Base-by-base conservation (phyloP, 352 stramenopile genomes). In the Pythium graminicola region DNA sequence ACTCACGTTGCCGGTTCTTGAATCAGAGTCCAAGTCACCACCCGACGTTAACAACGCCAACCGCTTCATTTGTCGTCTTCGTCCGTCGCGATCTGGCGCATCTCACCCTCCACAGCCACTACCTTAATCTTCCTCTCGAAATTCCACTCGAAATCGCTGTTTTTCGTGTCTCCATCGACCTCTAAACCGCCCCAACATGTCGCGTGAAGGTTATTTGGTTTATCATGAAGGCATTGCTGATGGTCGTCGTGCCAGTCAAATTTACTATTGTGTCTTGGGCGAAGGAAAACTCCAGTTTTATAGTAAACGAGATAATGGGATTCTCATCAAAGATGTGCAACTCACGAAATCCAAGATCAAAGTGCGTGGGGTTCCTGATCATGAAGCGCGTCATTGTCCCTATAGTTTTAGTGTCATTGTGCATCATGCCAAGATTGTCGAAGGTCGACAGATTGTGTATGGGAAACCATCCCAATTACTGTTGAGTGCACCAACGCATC, bases 121-220 rank as follows among this genome's bases (percentile, higher is more conserved):
- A 6, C 9, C 16, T 14, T 19, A 29, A 54, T 47, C 35, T 54
- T 27, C 33, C 7, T 32, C 48, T 10, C 23, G 6, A 4, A 16
- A 26, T 29, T 27, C 36, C 9, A n/a, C 1, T 4, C 24, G 14
- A 27, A 55, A 46, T 55, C 35, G 16, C n/a, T 13, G 19, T 17
- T 38, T 55, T 26, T 13, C 23, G 48, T 23, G 13, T 7, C 4
- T 6, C 13, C 35, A 55, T 56, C n/a, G 31, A 39, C 54, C 13
- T 17, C 9, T 19, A 26, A 55, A 14, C 29, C 7, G 9, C 44
- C 16, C 32, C 29, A 23, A 49, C 29, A 93, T 94, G 83, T 88
- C 77, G 13, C 89, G 89, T 67, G 79, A 94, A 69, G 83, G 79
- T 5, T 94, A 85, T 54, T 54, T 94, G 27, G 60, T 90, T 32